Conservation (phyloP, 2,329 filamentous ascomycete species). For the Lachnellula occidentalis region DNA sequence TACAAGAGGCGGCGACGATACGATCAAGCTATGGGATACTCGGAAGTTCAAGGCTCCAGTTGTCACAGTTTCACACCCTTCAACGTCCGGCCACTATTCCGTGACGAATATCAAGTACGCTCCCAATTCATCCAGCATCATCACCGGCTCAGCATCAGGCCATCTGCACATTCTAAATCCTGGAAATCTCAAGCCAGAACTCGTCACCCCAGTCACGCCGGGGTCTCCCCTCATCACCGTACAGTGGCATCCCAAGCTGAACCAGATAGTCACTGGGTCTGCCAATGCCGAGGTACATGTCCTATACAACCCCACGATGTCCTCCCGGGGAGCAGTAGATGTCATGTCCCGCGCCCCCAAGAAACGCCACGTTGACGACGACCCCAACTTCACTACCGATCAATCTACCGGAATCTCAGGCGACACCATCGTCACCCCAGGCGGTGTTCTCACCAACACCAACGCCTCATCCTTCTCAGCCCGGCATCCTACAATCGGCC, state of each 20-base stretch:
- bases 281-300: conserved; percentile 86
- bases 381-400: conserved; percentile 80
- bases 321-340: conserved; percentile 72
- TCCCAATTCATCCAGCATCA: conserved; percentile 74
- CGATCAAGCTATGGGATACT: conserved; percentile 95
- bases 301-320: conserved; percentile 84
- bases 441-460: conserved; percentile 51
- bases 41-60: conserved; percentile 91
- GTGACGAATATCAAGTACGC: conserved; percentile 88
- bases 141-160: conserved; percentile 82
- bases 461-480: conserved; percentile 44
- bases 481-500: conserved; percentile 63
- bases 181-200: conserved; percentile 78
- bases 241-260: conserved; percentile 88
- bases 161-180: conserved; percentile 91
- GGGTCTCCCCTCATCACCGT: conserved; percentile 77
- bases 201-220: conserved; percentile 83
- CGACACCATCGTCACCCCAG: conserved; percentile 71
- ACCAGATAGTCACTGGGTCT: conserved; percentile 92
- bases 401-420: conserved; percentile 74
- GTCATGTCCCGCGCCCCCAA: conserved; percentile 93
- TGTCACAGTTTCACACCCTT: conserved; percentile 70
- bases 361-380: conserved; percentile 91
- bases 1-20: conserved; percentile 83
- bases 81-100: conserved; percentile 77